These are phyloP conservation scores for Zygoascus tannicola DNA, from an alignment of 805 yeast genomes.

Conservation along the genomic window DNA sequence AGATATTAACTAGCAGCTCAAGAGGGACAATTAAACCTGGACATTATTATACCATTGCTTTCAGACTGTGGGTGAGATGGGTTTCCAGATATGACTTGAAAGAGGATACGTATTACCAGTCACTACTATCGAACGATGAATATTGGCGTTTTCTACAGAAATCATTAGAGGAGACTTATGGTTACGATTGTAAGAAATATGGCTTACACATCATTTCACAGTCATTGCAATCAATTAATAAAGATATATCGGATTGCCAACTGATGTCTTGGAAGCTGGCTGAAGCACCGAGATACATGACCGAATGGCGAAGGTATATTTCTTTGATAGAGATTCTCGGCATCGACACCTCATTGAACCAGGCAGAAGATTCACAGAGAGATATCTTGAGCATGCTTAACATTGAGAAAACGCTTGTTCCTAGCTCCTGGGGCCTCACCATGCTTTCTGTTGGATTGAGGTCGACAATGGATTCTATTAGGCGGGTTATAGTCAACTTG, in stretches of 20 bases:
- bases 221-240: slow-evolving; percentile 38
- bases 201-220: slow-evolving; percentile 55
- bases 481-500: slow-evolving; percentile 50
- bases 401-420: slow-evolving; percentile 39
- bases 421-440: slow-evolving; percentile 63
- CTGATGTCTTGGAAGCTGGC: slow-evolving; percentile 39
- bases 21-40: not conserved
- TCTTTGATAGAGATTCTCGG: slow-evolving; percentile 75
- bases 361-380: slow-evolving; percentile 63
- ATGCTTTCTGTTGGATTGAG: slow-evolving; percentile 67
- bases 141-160: slow-evolving; percentile 53
- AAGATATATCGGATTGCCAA: slow-evolving; percentile 27
- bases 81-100: slow-evolving; percentile 1
- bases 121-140: slow-evolving; percentile 9
- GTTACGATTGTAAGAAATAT: slow-evolving; percentile 62
- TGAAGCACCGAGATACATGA: slow-evolving; percentile 27
- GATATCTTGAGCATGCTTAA: slow-evolving; percentile 51
- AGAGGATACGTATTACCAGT: slow-evolving; percentile 6
- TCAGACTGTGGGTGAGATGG: slow-evolving; percentile 18
- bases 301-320: slow-evolving; percentile 61
- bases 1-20: not conserved
- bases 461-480: slow-evolving; percentile 69
- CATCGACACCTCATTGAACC: slow-evolving; percentile 78
- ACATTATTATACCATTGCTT: slow-evolving; percentile 9
- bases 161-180: slow-evolving; percentile 42